phyloP scores from a whole-genome alignment of 352 stramenopile species.

The Phytophthora tentaculata region DNA sequence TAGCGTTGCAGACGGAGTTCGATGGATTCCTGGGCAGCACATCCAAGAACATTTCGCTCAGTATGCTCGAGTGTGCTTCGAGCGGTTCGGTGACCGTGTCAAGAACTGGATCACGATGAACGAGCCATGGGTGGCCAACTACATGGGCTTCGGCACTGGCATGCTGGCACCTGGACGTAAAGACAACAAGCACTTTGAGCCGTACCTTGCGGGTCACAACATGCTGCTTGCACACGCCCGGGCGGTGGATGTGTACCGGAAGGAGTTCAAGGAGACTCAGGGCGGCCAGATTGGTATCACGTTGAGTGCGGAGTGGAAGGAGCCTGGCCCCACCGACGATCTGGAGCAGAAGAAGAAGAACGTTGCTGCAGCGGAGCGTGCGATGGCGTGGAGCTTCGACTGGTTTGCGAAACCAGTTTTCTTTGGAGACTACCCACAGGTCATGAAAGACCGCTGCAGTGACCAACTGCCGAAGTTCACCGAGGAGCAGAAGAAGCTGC shows the following conservation, averaged over 20 bases:
- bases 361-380: conserved; percentile 70
- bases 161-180: conserved; percentile 81
- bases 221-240: conserved; percentile 88
- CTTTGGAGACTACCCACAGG: conserved; percentile 91
- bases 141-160: conserved; percentile 87
- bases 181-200: conserved; percentile 44
- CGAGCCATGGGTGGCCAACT: conserved; percentile 86
- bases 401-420: conserved; percentile 94
- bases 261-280: conserved; percentile 72
- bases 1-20: conserved; percentile 85
- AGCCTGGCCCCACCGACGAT: conserved; percentile 62
- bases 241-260: conserved; percentile 83
- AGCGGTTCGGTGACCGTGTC: conserved; percentile 90
- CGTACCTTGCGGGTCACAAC: conserved; percentile 88
- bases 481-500: conserved; percentile 72
- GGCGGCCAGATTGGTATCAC: conserved; percentile 90
- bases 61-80: conserved; percentile 92
- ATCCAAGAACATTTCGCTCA: conserved; percentile 73
- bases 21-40: conserved; percentile 63
- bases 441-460: conserved; percentile 90
- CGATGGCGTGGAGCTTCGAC: conserved; percentile 52
- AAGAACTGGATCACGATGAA: conserved; percentile 95
- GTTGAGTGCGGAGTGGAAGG: conserved; percentile 91
- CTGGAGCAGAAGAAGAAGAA: conserved; percentile 62
- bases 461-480: conserved; percentile 90